Conservation (phyloP, 495 filamentous ascomycete genomes). For the Parathielavia hyrcaniae region DNA sequence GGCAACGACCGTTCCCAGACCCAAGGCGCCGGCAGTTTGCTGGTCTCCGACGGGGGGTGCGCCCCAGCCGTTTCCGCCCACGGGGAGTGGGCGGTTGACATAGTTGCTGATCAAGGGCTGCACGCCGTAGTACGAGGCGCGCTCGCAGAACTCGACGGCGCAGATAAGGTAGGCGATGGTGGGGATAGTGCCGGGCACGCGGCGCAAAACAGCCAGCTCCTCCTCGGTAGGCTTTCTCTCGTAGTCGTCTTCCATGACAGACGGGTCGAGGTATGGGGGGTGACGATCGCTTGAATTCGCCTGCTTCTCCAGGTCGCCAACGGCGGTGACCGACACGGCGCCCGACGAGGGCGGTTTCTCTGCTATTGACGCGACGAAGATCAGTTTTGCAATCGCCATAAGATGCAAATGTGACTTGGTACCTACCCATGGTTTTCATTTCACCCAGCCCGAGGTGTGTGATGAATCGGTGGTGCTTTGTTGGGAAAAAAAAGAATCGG, state of each 20-base stretch:
- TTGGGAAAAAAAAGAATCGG: background rate
- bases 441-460: background rate
- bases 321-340: background rate
- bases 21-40: conserved; percentile 53
- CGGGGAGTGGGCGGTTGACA: conserved; percentile 49
- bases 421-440: background rate
- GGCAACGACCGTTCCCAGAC: conserved; percentile 53
- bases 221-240: conserved; percentile 52
- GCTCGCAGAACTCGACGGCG: conserved; percentile 55
- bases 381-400: background rate
- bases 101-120: conserved; percentile 55
- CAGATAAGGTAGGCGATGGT: conserved; percentile 52
- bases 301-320: conserved; percentile 23
- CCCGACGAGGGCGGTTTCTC: conserved; percentile 11
- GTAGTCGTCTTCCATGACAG: conserved; percentile 37
- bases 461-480: background rate
- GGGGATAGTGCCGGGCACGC: conserved; percentile 49
- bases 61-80: conserved; percentile 57
- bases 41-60: conserved; percentile 50
- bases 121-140: conserved; percentile 54
- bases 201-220: conserved; percentile 49
- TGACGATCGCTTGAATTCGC: conserved; percentile 12
- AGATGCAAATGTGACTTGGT: background rate
- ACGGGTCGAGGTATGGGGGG: conserved; percentile 26
- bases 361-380: background rate